These are phyloP conservation scores for Phytopythium chamaehyphon DNA, from an alignment of 352 stramenopile genomes.

Conservation along the genomic window DNA sequence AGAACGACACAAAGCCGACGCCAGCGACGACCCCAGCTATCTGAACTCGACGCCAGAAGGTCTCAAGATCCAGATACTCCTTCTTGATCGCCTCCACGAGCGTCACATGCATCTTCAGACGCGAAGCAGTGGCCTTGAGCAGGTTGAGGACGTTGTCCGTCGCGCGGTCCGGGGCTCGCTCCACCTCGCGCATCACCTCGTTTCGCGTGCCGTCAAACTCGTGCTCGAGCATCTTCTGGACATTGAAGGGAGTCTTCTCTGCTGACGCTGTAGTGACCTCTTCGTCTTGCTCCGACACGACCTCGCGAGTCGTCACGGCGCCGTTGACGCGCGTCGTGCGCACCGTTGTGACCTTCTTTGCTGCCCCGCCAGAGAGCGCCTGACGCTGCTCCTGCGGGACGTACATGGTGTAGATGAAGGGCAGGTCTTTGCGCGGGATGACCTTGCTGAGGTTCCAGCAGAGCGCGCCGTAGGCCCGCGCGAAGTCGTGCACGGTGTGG, in stretches of 20 bases:
- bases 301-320: constrained; percentile 3
- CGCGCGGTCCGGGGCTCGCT: constrained; percentile 72
- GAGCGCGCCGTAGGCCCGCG: constrained; percentile 74
- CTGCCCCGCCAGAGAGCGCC: constrained; percentile 1
- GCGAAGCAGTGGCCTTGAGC: constrained; percentile 71
- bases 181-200: constrained; percentile 81
- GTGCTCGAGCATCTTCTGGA: constrained; percentile 79
- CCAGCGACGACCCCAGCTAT: constrained; percentile 55
- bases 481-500: constrained; percentile 83
- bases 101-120: constrained; percentile 84
- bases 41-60: constrained; percentile 71
- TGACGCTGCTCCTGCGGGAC: constrained; percentile 62
- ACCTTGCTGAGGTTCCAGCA: constrained; percentile 90
- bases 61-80: constrained; percentile 69
- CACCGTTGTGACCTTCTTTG: constrained; percentile 7
- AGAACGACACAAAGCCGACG: constrained; percentile 63
- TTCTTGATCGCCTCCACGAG: constrained; percentile 72
- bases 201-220: constrained; percentile 84
- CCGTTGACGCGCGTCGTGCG: constrained; percentile 10
- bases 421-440: constrained; percentile 82
- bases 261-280: background rate
- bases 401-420: constrained; percentile 90
- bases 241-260: constrained; percentile 11
- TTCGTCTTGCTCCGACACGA: constrained; percentile 7
- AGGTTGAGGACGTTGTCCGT: constrained; percentile 83